A percentile compares a stretch with the other conserved stretches of the same genome.
These are phyloP conservation scores for Lactifluus piperatus DNA, from an alignment of 768 basidiomycete genomes.

Conservation along the genomic window DNA sequence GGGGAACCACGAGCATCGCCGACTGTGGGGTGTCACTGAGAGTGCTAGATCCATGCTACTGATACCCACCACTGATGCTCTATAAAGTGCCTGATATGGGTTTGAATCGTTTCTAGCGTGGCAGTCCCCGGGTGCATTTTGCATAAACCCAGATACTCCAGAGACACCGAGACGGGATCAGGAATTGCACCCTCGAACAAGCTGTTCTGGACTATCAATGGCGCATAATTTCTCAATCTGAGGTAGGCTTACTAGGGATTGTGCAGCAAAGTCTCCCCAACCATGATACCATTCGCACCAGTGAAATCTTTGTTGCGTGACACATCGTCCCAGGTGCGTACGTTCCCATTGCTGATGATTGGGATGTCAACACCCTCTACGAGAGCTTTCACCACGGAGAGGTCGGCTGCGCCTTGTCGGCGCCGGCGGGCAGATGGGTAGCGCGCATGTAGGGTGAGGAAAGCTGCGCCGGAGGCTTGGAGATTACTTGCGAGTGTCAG, in stretches of 20 bases:
- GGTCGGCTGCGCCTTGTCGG: conserved; percentile 63
- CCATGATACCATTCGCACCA: conserved; percentile 69
- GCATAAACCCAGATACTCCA: conserved; percentile 64
- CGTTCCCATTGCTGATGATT: conserved; percentile 75
- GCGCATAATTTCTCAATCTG: not conserved
- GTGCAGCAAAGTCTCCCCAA: conserved; percentile 65
- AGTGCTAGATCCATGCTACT: not conserved
- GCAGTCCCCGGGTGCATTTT: conserved; percentile 41
- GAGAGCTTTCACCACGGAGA: conserved; percentile 47
- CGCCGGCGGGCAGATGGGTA: conserved; percentile 62
- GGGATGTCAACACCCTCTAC: conserved; percentile 45
- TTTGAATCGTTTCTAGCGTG: conserved; percentile 41
- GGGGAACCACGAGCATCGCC: conserved; percentile 24
- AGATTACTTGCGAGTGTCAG: conserved; percentile 47
- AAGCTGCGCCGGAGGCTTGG: conserved; percentile 57
- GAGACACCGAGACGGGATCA: conserved; percentile 56
- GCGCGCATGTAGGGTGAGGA: conserved; percentile 68
- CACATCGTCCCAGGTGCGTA: conserved; percentile 51
- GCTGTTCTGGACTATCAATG: conserved; percentile 28
- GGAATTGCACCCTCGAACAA: conserved; percentile 47
- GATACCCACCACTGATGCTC: conserved; percentile 54
- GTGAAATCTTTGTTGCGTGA: conserved; percentile 44
- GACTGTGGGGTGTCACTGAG: conserved; percentile 12
- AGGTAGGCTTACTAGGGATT: conserved; percentile 54
- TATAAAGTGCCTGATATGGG: conserved; percentile 60